phyloP scores from a whole-genome alignment of 257 asterid species.

The Penstemon newberryi region DNA sequence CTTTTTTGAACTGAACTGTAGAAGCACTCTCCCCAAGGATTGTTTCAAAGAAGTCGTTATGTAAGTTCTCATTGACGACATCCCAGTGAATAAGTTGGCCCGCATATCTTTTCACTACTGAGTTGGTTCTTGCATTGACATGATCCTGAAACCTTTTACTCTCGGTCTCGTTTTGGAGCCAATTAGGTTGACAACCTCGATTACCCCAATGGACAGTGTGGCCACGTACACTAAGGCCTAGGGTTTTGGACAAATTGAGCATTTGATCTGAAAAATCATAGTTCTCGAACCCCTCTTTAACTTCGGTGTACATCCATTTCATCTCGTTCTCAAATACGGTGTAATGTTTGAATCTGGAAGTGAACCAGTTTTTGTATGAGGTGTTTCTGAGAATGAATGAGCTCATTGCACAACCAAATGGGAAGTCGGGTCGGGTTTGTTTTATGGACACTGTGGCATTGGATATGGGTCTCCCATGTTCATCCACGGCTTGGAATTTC shows the following conservation, averaged over 20 bases:
- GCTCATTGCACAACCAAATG: conserved; percentile 32
- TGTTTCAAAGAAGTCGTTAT: neutral
- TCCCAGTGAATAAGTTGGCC: conserved; percentile 41
- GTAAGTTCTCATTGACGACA: conserved; percentile 41
- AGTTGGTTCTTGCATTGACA: conserved; percentile 1
- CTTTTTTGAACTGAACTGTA: conserved; percentile 14
- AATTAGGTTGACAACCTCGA: neutral
- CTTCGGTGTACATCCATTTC: conserved; percentile 23
- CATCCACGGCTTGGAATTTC: conserved; percentile 28
- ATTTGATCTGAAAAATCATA: conserved; percentile 27
- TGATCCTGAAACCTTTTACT: neutral
- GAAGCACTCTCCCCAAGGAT: conserved; percentile 21
- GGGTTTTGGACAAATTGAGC: conserved; percentile 23
- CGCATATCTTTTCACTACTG: conserved; percentile 27
- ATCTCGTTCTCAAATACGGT: conserved; percentile 37
- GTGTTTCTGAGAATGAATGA: conserved; percentile 2
- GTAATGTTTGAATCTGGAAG: conserved; percentile 28
- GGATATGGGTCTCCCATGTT: conserved; percentile 14
- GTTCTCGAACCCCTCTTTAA: neutral
- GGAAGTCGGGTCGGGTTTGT: conserved; percentile 28
- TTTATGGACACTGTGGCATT: conserved; percentile 31
- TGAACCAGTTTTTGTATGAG: conserved; percentile 30
- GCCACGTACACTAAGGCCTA: conserved; percentile 30
- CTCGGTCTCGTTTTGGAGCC: conserved; percentile 14
- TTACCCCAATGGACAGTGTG: conserved; percentile 41